phyloP scores from a whole-genome alignment of 306 rosid species.

The Casuarina glauca region DNA sequence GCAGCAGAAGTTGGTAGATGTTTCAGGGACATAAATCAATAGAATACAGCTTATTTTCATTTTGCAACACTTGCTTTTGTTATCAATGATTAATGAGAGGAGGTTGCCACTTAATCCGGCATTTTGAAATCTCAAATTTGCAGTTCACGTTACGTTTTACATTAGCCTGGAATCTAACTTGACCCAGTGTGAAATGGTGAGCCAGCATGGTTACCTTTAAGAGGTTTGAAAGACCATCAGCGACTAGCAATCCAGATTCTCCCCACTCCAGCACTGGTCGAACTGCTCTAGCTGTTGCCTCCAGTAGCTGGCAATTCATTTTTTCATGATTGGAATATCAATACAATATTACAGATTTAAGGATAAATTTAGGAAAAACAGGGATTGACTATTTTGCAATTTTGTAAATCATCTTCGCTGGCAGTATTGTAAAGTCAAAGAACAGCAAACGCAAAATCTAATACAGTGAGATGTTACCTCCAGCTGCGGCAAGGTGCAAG shows the following conservation, averaged over 20 bases:
- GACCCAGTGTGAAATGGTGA: background rate
- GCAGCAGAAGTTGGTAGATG: background rate
- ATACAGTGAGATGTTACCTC: conserved; percentile 55
- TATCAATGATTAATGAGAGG: no score
- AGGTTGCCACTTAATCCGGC: background rate
- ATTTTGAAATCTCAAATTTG: background rate
- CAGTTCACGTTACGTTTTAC: background rate
- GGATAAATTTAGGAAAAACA: background rate
- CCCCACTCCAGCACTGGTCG: conserved; percentile 82
- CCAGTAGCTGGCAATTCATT: conserved; percentile 62
- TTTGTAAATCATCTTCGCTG: background rate
- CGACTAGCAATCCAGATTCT: conserved; percentile 86
- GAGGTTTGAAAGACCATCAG: conserved; percentile 92
- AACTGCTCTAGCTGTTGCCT: conserved; percentile 92
- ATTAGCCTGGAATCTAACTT: conserved; percentile 7
- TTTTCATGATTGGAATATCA: conserved; percentile 20
- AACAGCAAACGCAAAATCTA: conserved; percentile 13
- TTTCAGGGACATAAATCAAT: background rate
- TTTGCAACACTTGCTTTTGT: background rate
- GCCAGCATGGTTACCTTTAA: conserved; percentile 55
- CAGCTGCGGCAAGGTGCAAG: conserved; percentile 91
- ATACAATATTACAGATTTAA: background rate
- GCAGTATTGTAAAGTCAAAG: background rate
- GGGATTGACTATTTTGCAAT: background rate
- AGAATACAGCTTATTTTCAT: background rate